Percentiles rank a stretch among this genome's conserved stretches.
phyloP scores from a whole-genome alignment of 352 stramenopile species.

The Phytophthora ramorum region DNA sequence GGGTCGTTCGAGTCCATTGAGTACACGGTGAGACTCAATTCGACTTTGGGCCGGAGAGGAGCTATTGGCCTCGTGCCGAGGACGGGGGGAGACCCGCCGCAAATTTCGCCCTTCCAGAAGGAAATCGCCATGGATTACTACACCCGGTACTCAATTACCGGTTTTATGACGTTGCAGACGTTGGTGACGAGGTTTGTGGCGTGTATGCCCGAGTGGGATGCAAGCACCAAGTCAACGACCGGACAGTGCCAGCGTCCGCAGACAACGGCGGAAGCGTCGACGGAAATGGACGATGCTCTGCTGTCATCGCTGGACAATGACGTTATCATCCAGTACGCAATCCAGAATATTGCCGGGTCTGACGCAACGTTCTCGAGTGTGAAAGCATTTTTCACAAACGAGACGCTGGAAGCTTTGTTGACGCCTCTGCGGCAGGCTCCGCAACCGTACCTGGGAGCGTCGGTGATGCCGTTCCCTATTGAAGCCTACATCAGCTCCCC shows the following conservation, averaged over 20 bases:
- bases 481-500: slow-evolving; percentile 57
- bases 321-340: slow-evolving; percentile 41
- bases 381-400: slow-evolving; percentile 29
- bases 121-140: slow-evolving; percentile 27
- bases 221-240: slow-evolving; percentile 28
- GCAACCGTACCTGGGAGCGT: slow-evolving; percentile 56
- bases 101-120: slow-evolving; percentile 34
- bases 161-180: slow-evolving; percentile 49
- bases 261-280: slow-evolving; percentile 34
- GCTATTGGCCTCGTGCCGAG: slow-evolving; percentile 26
- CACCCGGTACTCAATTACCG: slow-evolving; percentile 27
- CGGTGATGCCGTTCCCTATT: slow-evolving; percentile 64
- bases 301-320: slow-evolving; percentile 53
- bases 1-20: slow-evolving; percentile 47
- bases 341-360: slow-evolving; percentile 28
- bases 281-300: slow-evolving; percentile 41
- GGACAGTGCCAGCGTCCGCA: slow-evolving; percentile 40
- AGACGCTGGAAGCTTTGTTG: slow-evolving; percentile 47
- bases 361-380: slow-evolving; percentile 32
- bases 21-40: slow-evolving; percentile 61
- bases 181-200: slow-evolving; percentile 43
- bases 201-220: slow-evolving; percentile 46
- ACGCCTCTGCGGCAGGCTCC: slow-evolving; percentile 62
- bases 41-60: slow-evolving; percentile 32
- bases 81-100: slow-evolving; percentile 33